These are phyloP conservation scores for Ajuga chamaepitys DNA, from an alignment of 257 asterid species.

Conservation along the genomic window DNA sequence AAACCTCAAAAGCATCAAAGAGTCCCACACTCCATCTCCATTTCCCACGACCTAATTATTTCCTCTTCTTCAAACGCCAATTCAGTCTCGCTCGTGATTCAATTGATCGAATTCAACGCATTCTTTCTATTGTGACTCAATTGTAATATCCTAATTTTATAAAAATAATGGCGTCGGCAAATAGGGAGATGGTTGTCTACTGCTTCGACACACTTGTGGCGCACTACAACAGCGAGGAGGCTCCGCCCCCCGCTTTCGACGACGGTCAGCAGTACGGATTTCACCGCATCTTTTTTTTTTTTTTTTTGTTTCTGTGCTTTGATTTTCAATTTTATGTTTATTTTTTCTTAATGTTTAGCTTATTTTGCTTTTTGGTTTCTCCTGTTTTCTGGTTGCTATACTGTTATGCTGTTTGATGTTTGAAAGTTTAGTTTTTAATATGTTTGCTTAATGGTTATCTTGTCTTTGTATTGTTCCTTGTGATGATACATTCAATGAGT, in stretches of 20 bases:
- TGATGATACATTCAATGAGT: not conserved
- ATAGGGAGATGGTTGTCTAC: slow-evolving; percentile 85
- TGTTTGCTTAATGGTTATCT: not conserved
- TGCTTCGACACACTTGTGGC: slow-evolving; percentile 94
- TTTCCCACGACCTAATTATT: not conserved
- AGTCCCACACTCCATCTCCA: slow-evolving; percentile 24
- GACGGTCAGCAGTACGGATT: slow-evolving; percentile 80
- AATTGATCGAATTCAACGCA: slow-evolving; percentile 16
- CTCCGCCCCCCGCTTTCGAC: slow-evolving; percentile 87
- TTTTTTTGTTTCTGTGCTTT: not conserved
- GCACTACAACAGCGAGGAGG: slow-evolving; percentile 71
- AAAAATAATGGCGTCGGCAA: slow-evolving; percentile 81
- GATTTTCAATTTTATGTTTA: too few species aligned
- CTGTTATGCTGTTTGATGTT: not conserved
- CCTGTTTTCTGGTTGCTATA: not conserved
- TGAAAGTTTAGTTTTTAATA: not conserved
- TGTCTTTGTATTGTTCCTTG: not conserved
- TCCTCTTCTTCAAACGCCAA: not conserved
- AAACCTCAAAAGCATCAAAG: slow-evolving; percentile 4
- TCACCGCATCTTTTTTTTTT: not conserved
- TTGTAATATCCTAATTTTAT: not conserved
- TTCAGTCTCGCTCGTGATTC: slow-evolving; percentile 5
- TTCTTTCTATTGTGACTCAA: slow-evolving; percentile 1
- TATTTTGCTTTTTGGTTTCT: too few species aligned
- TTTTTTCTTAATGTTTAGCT: too few species aligned